Base-by-base conservation (phyloP, 1,139 yeast genomes). In the Yamadazyma sp. region DNA sequence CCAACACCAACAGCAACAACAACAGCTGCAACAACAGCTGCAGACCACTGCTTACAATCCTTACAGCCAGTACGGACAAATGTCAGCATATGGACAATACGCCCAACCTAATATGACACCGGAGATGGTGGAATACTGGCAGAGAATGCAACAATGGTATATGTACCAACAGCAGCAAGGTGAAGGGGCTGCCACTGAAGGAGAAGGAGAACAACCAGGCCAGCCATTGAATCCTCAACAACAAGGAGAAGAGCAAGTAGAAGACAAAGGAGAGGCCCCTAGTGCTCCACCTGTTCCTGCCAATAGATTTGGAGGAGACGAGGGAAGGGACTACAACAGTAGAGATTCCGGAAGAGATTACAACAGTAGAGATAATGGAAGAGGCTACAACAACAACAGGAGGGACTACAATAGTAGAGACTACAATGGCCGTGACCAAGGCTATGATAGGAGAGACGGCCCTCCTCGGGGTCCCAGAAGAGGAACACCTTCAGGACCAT, bases 121-220 rank as follows among this genome's bases (percentile, higher is more conserved):
- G 4, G 87, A 86, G 47, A 82, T 85, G 76, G 83, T 87, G 87
- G 95, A 87, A 54, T 90, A 89, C 60, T 86, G 89, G 79, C 88
- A 81, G 61, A 77, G 83, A 57, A 81, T 86, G 88, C 90, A 83
- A 61, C 86, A 83, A 50, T 71, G 76, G 74, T 86, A 85, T 56
- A 77, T 81, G 75, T 70, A 67, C 41, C 84, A 79, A 53, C 76
- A 80, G 61, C 82, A 77, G 47, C 84, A 79, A 52, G 74, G 79
- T 60, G 80, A 75, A 45, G 55, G 42, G n/a, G 54, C 40, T 37
- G 20, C n/a, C n/a, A n/a, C 10, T 18, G 54, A 54, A 31, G 48
- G 41, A 10, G 52, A 44, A 23, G 53, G 57, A 59, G 51, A 46
- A 26, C 46, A 48, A 36, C 76, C 75, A 39, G 76, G 67, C 39